Evolutionary conservation across 108 stramenopile genomes (phyloP).

Genomic region (Fragilaria crotonensis): DNA sequence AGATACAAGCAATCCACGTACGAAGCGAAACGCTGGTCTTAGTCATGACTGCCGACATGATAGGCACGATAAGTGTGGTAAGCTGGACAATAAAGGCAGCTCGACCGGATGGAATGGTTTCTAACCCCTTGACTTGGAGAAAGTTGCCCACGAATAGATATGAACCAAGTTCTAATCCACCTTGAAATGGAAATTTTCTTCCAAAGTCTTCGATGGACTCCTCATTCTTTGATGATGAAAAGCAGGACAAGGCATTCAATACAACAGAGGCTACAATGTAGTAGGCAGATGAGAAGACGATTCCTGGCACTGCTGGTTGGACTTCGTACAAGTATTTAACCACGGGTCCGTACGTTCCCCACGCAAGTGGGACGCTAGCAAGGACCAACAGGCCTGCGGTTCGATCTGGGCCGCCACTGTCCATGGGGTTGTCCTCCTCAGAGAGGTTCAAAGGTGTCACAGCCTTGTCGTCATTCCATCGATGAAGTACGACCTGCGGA

Average conservation of each 20-base stretch:
- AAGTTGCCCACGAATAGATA: conserved; percentile 80
- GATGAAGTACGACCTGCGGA: no score
- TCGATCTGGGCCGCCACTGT: no score
- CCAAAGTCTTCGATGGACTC: neutral
- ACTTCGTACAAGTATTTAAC: conserved; percentile 73
- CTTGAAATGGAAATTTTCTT: conserved; percentile 8
- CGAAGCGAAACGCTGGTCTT: conserved; percentile 11
- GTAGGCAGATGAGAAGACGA: conserved; percentile 70
- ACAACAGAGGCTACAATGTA: conserved; percentile 47
- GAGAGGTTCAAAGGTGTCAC: no score
- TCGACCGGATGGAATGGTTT: conserved; percentile 68
- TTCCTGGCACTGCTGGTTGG: conserved; percentile 62
- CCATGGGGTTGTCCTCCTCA: no score
- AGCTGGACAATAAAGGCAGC: conserved; percentile 81
- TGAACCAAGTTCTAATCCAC: conserved; percentile 66
- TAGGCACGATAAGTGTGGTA: conserved; percentile 76
- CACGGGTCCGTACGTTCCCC: conserved; percentile 84
- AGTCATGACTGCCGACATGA: conserved; percentile 33
- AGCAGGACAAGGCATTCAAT: conserved; percentile 3
- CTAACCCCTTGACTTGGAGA: conserved; percentile 68
- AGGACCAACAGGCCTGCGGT: conserved; percentile 53
- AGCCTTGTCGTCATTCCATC: no score
- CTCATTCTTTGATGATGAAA: neutral
- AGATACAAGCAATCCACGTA: conserved; percentile 66
- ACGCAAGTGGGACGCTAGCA: conserved; percentile 70